Base-by-base conservation (phyloP, 192 early-diverging fungal genomes). In the Gonapodya sp. region DNA sequence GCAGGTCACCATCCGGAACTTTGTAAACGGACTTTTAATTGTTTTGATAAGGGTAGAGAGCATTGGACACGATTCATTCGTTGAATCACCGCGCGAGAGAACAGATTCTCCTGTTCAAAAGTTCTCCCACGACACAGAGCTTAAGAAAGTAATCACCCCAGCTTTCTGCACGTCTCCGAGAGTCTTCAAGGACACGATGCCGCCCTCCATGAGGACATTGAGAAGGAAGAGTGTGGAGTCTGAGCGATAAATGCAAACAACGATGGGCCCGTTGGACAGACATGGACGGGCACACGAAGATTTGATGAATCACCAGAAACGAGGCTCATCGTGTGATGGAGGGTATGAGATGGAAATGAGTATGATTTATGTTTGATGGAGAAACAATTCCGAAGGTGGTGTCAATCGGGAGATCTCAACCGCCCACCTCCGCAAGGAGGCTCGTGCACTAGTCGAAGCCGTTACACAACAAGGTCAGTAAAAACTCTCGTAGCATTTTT, bases 161-260 rank as follows among this genome's bases (percentile, higher is more conserved):
- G 46, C 46, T 24, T 64, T 64, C 8, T 8, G 8, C 24, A 64
- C 46, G 24, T 64, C 46, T 8, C 46, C 46, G 46, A 64, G 46
- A 24, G 46, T 64, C 24, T 64, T 64, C 8, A 64, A 24, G 46
- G 8, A 8, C 46, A 64, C 46, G 24, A 64, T 24, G 24, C 46
- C 46, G 46, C 46, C 46, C 46, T 64, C 46, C 46, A 64, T 64
- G 46, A 64, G 46, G 46, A 24, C 24, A 24, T 64, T 64, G 46
- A 64, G 46, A 64, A 64, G 46, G 46, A 64, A 64, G 46, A 64
- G 46, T 16, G 46, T 64, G 46, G 46, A 64, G 46, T 64, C 46
- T 64, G 46, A n/a, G n/a, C n/a, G n/a, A n/a, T n/a, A n/a, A n/a
- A 16, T 64, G 46, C 46, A 24, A 24, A 64, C 24, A 24, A 24